Evolutionary conservation across 108 stramenopile genomes (phyloP), one percentile per base, ranked within the genome.

Genomic region (Skeletonema tropicum): DNA sequence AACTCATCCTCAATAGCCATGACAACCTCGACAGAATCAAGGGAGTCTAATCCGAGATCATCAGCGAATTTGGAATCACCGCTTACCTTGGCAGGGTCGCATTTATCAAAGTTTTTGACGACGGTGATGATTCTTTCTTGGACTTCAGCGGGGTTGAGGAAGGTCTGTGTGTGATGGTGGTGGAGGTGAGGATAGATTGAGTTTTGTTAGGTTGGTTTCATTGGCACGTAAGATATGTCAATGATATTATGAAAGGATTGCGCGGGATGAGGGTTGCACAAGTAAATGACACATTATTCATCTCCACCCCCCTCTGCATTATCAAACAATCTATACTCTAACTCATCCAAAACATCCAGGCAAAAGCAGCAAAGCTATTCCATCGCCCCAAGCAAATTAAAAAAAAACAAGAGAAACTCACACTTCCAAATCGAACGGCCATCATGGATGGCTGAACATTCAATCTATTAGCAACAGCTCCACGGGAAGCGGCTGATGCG

Each of bases 1-100:
- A 99, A 99, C 88, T 99, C 99, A 80, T 99, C 99, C 84, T 99
- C 99, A 76, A 99, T 97, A 48, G 98, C 98, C 99, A 99, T 99
- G 49, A 98, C 98, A 68, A 98, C 95, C 85, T 98, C 97, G 4
- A 99, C 99, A 46, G 96, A 79, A 86, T 99, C 99, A 74, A 99
- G 90, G 26, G 98, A 98, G 82, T 99, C 99, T 68, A 99, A 87
- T 52, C 97, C 97, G 57, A 99, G 87, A 82, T 99, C 99, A 39
- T 98, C 95, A 42, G 85, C 72, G 79, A 99, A 99, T 68, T 90
- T 92, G 60, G 95, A 89, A 38, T 85, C 75, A 13, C 89, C 68
- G 13, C 87, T 92, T 13, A 99, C 95, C 85, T 97, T 95, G 75
- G 79, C 68, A 32, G 79, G 74, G 57, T 97, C 95, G 23, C 98